Evolutionary conservation across 2,329 filamentous ascomycete species (phyloP).

Genomic region (Hypoxylon rubiginosum): DNA sequence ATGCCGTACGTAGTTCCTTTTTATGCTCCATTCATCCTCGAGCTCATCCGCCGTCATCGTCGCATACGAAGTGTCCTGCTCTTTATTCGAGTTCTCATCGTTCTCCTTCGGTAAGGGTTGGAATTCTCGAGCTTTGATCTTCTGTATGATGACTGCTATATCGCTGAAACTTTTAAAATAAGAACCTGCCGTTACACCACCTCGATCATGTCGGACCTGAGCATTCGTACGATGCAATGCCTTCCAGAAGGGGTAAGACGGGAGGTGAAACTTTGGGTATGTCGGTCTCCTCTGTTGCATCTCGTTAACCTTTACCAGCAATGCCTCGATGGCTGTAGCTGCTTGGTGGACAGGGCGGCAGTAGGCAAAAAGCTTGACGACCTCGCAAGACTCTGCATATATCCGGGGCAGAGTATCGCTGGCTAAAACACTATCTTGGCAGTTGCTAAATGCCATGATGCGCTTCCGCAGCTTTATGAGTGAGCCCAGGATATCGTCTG

Average conservation of each 20-base stretch:
- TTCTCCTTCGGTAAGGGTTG: constrained; percentile 49
- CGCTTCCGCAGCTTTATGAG: constrained; percentile 58
- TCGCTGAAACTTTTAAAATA: constrained; percentile 62
- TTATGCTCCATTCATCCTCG: constrained; percentile 52
- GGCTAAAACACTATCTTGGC: constrained; percentile 62
- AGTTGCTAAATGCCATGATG: constrained; percentile 61
- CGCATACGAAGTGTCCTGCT: constrained; percentile 53
- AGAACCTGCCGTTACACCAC: constrained; percentile 62
- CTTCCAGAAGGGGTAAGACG: constrained; percentile 68
- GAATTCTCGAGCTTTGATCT: constrained; percentile 57
- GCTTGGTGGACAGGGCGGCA: constrained; percentile 67
- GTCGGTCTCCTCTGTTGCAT: constrained; percentile 59
- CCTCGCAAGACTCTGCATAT: constrained; percentile 62
- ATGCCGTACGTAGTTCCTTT: constrained; percentile 59
- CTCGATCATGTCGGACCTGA: constrained; percentile 70
- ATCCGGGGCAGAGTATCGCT: constrained; percentile 60
- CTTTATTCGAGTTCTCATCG: constrained; percentile 39
- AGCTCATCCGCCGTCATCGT: constrained; percentile 57
- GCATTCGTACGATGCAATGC: constrained; percentile 67
- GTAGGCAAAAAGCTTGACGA: constrained; percentile 68
- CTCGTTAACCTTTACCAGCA: constrained; percentile 62
- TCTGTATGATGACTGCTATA: constrained; percentile 60
- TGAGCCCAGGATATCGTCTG: constrained; percentile 58
- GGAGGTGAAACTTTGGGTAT: constrained; percentile 61
- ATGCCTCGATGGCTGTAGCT: constrained; percentile 61